Base-by-base conservation (phyloP, 192 early-diverging fungal genomes). In the Coemansia sp. region DNA sequence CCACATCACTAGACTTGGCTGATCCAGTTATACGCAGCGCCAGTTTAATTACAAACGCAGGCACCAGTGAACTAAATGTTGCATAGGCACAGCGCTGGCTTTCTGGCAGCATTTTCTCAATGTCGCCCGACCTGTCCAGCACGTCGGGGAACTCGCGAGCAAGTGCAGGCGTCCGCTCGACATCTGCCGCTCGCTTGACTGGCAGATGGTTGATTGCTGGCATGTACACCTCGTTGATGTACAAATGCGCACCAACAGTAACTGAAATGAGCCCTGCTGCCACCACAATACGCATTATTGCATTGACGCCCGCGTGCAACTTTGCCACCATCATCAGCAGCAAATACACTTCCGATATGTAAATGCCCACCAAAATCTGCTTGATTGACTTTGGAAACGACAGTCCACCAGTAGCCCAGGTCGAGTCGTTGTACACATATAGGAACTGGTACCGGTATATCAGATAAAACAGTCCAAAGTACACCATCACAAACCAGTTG, bases 391-490 rank as follows among this genome's bases (percentile, higher is more conserved):
- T 73, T 0, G 88, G 86, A 60, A 86, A 92, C 20, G 84, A 80
- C 37, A 88, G 75, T 2, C 90, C 90, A 19, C 85, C 87, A 1
- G 87, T 83, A 47, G 82, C 74, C 65, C 83, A 78, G 1, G 47
- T 50, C 1, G 69, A 49, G 34, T 82, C 74, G 23, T 85, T 78
- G 65, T 88, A 90, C 3, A 92, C 90, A 50, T 90, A 92, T 36
- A 91, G 76, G 66, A 96, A 89, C 69, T 92, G 89, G 75, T 96
- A 91, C 0, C 82, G 67, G 68, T 91, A 94, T 9, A 92, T 91
- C 49, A 92, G 56, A 57, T 87, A 88, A 23, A 84, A 86, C 17
- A 94, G 63, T 9, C 72, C 78, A 71, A 90, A 96, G 78, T 90
- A 93, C 37, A 90, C 60, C 1, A 79, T 68, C 0, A 90, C 87